Percentiles rank a stretch among this genome's conserved stretches.
phyloP scores from a whole-genome alignment of 2,329 filamentous ascomycete genomes.

The Phialophora tarda region DNA sequence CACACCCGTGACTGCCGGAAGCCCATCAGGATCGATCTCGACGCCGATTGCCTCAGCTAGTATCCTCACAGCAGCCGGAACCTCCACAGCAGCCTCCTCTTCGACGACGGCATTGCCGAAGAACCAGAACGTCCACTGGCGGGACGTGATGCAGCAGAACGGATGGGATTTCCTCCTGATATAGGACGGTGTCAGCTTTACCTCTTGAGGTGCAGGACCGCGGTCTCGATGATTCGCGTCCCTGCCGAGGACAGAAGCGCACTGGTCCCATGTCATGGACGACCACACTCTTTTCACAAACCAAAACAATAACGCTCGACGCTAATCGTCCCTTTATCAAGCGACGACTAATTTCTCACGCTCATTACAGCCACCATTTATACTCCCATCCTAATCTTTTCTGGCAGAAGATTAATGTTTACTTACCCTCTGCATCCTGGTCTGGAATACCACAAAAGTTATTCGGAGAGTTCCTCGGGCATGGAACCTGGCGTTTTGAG shows the following conservation, averaged over 20 bases:
- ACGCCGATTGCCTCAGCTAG: conserved; percentile 32
- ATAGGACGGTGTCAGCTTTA: conserved; percentile 31
- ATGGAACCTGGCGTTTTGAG: conserved; percentile 12
- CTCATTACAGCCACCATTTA: conserved; percentile 14
- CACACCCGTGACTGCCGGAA: conserved; percentile 39
- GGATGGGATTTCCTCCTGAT: conserved; percentile 93
- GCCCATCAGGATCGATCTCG: conserved; percentile 34
- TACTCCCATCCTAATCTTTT: conserved; percentile 31
- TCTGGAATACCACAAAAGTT: conserved; percentile 32
- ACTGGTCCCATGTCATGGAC: neutral
- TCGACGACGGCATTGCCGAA: conserved; percentile 28
- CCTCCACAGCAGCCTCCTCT: conserved; percentile 39
- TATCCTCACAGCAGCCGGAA: conserved; percentile 16
- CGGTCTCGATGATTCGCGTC: conserved; percentile 25
- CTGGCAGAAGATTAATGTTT: conserved; percentile 35
- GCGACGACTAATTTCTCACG: conserved; percentile 26
- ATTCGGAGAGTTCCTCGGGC: conserved; percentile 16
- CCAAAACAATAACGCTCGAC: conserved; percentile 1
- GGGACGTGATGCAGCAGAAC: conserved; percentile 89
- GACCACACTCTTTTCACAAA: conserved; percentile 27
- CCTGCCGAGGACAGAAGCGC: conserved; percentile 19
- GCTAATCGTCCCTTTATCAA: conserved; percentile 36
- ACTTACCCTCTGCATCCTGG: conserved; percentile 34
- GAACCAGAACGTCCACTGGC: conserved; percentile 81
- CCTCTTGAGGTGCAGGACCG: conserved; percentile 28